Conservation (phyloP, 495 filamentous ascomycete species). For the Tirmania nivea region DNA sequence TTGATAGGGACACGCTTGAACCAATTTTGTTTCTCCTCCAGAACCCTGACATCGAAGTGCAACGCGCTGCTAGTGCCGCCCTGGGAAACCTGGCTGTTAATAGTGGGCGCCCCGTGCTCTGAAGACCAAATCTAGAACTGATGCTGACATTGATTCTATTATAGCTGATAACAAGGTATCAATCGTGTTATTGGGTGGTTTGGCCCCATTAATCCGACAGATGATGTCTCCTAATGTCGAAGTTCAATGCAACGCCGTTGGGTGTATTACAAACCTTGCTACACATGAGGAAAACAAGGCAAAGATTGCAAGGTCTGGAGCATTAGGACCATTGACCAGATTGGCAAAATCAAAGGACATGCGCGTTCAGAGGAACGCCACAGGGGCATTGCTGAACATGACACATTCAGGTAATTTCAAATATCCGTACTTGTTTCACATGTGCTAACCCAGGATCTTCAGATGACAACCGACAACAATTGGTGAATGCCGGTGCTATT, state of each 20-base stretch:
- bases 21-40: slow-evolving; percentile 90
- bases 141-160: slow-evolving; percentile 25
- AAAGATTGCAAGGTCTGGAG: slow-evolving; percentile 89
- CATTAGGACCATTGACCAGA: slow-evolving; percentile 68
- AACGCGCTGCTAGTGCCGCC: slow-evolving; percentile 87
- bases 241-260: slow-evolving; percentile 96
- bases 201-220: slow-evolving; percentile 81
- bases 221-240: slow-evolving; percentile 99
- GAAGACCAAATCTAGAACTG: not conserved
- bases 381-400: slow-evolving; percentile 92
- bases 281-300: slow-evolving; percentile 99
- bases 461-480: slow-evolving; percentile 95
- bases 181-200: slow-evolving; percentile 77
- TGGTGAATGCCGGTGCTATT: slow-evolving; percentile 89
- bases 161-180: slow-evolving; percentile 93
- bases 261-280: slow-evolving; percentile 92
- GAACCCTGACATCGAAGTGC: slow-evolving; percentile 88
- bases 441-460: slow-evolving; percentile 15
- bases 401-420: slow-evolving; percentile 70
- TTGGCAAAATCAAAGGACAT: slow-evolving; percentile 95
- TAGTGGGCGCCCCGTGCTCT: slow-evolving; percentile 35
- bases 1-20: slow-evolving; percentile 81
- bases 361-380: slow-evolving; percentile 94
- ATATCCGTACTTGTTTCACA: not conserved
- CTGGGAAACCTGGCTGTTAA: slow-evolving; percentile 94